Evolutionary conservation across 2,329 filamentous ascomycete species (phyloP).

Genomic region (Fusarium sp.): DNA sequence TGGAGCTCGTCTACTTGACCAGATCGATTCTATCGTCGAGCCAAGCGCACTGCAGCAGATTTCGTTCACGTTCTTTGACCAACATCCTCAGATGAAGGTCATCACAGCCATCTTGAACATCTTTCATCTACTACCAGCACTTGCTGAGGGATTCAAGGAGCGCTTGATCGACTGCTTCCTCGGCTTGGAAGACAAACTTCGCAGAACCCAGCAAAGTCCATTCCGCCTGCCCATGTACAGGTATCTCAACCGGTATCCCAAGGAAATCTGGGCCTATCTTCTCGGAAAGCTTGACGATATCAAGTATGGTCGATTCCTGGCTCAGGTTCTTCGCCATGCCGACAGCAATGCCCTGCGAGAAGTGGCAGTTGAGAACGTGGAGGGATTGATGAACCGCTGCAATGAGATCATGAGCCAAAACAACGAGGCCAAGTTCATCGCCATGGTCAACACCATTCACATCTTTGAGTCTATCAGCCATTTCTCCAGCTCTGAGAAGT

Average conservation of each 20-base stretch:
- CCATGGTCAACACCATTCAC: constrained; percentile 89
- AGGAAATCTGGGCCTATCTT: constrained; percentile 86
- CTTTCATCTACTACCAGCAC: constrained; percentile 93
- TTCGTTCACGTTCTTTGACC: constrained; percentile 94
- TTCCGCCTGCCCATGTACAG: constrained; percentile 92
- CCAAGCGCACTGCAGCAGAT: constrained; percentile 84
- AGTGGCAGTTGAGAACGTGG: constrained; percentile 78
- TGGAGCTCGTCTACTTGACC: constrained; percentile 89
- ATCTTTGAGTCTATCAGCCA: constrained; percentile 83
- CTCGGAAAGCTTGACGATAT: constrained; percentile 84
- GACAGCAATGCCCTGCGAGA: constrained; percentile 81
- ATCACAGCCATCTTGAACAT: constrained; percentile 96
- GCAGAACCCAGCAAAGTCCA: constrained; percentile 89
- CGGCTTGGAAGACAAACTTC: constrained; percentile 84
- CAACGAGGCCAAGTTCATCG: constrained; percentile 75
- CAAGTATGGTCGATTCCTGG: constrained; percentile 90
- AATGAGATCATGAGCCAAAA: constrained; percentile 73
- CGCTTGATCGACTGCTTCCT: constrained; percentile 91
- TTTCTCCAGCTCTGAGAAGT: constrained; percentile 72
- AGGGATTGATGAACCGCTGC: constrained; percentile 76
- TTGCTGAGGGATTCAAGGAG: constrained; percentile 91
- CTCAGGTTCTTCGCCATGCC: constrained; percentile 83
- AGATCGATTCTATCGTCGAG: constrained; percentile 91
- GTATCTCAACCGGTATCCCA: constrained; percentile 92
- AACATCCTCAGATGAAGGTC: constrained; percentile 92